Evolutionary conservation across 768 basidiomycete species (phyloP), one percentile per base, ranked within the genome.

Genomic region (Serendipita indica): DNA sequence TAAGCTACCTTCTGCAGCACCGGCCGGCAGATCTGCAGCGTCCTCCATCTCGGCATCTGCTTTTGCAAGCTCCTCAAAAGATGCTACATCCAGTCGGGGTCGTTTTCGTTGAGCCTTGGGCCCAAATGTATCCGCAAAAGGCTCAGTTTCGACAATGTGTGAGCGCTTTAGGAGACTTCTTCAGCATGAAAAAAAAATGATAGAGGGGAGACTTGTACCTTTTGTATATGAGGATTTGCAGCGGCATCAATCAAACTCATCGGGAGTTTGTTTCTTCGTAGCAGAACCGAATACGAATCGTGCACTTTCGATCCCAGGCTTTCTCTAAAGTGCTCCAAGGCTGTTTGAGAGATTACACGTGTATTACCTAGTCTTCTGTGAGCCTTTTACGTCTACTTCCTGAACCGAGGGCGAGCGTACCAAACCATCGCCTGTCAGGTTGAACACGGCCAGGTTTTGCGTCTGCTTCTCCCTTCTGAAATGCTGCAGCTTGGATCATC

Each of bases 391-490:
- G 45, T 33, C 39, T 35, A n/a, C n/a, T n/a, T 35, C 3, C 16
- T 25, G 28, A 58, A 60, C 75, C 3, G 13, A 30, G 14, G 4
- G 25, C 3, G 3, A 30, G 62, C 86, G 63, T 66, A 94, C 92
- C 96, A 66, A 99, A 99, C 94, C 94, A 99, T 65, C 93, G 73
- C 60, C 91, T 76, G 75, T 99, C 94, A 60, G 94, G 89, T 72
- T 92, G 88, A 20, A 98, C 89, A 58, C 93, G 74, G 25, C 93
- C 94, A 0, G 89, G 86, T 63, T 82, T 84, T 2, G 86, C 81
- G 71, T 96, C 91, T 57, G 82, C 84, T 70, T 96, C 92, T n/a
- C 84, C 84, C 69, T 89, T 93, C 73, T 98, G 94, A 69, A 90
- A 98, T 3, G 87, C 89, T 62, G 96, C 94, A 57, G 90, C 91